Percentiles rank a stretch among this genome's conserved stretches.
phyloP scores from a whole-genome alignment of 345 rosid genomes.

The Adansonia digitata region DNA sequence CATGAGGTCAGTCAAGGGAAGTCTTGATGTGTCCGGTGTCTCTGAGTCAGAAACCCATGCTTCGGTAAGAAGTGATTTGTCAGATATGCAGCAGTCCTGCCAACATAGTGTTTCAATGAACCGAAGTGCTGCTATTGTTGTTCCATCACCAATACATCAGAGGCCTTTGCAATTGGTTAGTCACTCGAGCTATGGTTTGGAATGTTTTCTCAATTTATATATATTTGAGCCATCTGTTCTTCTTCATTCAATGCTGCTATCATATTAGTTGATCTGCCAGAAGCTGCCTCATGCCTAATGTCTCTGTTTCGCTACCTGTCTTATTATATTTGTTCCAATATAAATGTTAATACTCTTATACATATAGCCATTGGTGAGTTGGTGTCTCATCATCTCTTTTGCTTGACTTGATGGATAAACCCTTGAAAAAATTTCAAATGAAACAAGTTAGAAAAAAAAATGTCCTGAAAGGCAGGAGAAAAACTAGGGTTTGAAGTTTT shows the following conservation, averaged over 20 bases:
- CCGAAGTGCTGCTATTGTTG: constrained; percentile 37
- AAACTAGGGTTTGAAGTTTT: not conserved
- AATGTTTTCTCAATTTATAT: too few species aligned
- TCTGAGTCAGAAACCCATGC: constrained; percentile 32
- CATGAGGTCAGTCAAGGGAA: constrained; percentile 28
- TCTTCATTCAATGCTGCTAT: constrained; percentile 10
- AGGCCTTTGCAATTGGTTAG: too few species aligned
- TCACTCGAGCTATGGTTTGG: too few species aligned
- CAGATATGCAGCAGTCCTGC: constrained; percentile 25
- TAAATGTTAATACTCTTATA: not conserved
- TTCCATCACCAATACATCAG: constrained; percentile 22
- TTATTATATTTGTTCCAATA: not conserved
- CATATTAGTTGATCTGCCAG: not conserved
- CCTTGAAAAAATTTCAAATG: not conserved
- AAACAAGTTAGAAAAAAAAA: not conserved
- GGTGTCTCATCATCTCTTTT: not conserved
- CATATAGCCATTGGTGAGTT: not conserved
- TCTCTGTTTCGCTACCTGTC: constrained; percentile 1
- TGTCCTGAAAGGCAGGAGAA: not conserved
- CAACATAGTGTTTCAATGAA: constrained; percentile 24
- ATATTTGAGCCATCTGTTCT: too few species aligned
- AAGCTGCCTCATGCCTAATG: constrained; percentile 7
- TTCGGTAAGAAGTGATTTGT: constrained; percentile 36
- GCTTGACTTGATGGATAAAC: not conserved
- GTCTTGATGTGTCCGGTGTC: constrained; percentile 19